phyloP scores from a whole-genome alignment of 176 grass and related monocot species.

The Tuctoria greenei region DNA sequence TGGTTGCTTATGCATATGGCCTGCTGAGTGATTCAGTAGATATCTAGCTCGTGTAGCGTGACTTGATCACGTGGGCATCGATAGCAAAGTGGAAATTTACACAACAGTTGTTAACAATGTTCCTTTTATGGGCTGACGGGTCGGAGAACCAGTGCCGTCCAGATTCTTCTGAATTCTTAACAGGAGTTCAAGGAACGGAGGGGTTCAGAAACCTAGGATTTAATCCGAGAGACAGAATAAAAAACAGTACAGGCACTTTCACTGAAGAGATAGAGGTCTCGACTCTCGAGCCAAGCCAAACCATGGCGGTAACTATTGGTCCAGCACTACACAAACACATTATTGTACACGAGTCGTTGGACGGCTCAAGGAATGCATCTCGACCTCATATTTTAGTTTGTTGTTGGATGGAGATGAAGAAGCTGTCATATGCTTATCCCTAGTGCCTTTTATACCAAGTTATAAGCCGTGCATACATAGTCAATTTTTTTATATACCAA shows the following conservation, averaged over 20 bases:
- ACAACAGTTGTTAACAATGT: not conserved
- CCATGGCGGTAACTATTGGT: not conserved
- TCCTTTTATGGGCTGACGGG: too few species aligned
- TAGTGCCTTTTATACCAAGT: not conserved
- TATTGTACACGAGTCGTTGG: slow-evolving; percentile 13
- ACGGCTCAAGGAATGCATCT: not conserved
- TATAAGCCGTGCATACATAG: not conserved
- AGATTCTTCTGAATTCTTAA: not conserved
- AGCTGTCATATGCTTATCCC: not conserved
- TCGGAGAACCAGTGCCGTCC: not conserved
- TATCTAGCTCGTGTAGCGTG: not conserved
- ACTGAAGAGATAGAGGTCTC: not conserved
- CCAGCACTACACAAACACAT: not conserved
- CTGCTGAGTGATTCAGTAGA: not conserved
- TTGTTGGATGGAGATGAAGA: not conserved
- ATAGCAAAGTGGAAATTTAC: not conserved
- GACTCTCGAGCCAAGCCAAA: not conserved
- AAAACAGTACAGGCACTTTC: slow-evolving; percentile 3
- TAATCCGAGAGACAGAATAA: not conserved
- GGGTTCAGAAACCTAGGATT: not conserved
- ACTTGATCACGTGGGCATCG: not conserved
- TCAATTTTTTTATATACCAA: not conserved
- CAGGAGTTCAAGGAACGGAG: not conserved
- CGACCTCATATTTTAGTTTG: slow-evolving; percentile 8
- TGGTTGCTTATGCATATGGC: not conserved